Base-by-base conservation (phyloP, 352 stramenopile genomes). In the Globisporangium recalcitrans region DNA sequence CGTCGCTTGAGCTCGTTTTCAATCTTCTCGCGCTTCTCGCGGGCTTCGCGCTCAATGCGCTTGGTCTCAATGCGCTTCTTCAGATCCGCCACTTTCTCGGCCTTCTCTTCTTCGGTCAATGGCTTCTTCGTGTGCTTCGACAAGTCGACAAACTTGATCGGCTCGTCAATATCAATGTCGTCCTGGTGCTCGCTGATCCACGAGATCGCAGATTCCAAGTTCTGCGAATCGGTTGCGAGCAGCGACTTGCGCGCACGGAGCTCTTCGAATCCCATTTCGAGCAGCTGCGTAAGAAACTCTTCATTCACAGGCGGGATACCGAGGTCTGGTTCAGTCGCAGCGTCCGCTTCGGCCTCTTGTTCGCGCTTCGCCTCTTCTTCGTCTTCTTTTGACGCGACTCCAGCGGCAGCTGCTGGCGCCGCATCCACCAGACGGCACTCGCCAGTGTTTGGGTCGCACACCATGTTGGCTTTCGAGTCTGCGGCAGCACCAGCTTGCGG, bases 181-280 rank as follows among this genome's bases (percentile, higher is more conserved):
- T 96, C 88, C 63, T 96, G 80, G 65, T 97, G 88, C 58, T 95
- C 86, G 40, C 82, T 81, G 53, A 96, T 70, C 90, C 90, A 97
- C 57, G 92, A 87, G 53, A 97, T 82, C 0, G 87, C 85, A 22
- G 80, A 58, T 47, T 97, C 89, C 24, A 97, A 38, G 19, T 72
- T 76, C 14, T 82, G 72, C 16, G 73, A 87, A 32, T 93, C 83
- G 21, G 85, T 93, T 36, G 85, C 87, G 56, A 96, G 68, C 60
- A 97, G 71, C 31, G 84, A 86, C 67, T 96, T 96, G 58, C 84
- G 81, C 1, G 78, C 81, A 10, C 78, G 81, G 9, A 96, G 64
- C 52, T 95, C 87, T 10, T 77, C 63, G 31, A 97, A 97, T 4
- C 87, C 89, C 88, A 97, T 96, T 22, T 95, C 86, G 21, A 78